Evolutionary conservation across 1,284 basidiomycete species (phyloP).

Genomic region (Mycena sp.): DNA sequence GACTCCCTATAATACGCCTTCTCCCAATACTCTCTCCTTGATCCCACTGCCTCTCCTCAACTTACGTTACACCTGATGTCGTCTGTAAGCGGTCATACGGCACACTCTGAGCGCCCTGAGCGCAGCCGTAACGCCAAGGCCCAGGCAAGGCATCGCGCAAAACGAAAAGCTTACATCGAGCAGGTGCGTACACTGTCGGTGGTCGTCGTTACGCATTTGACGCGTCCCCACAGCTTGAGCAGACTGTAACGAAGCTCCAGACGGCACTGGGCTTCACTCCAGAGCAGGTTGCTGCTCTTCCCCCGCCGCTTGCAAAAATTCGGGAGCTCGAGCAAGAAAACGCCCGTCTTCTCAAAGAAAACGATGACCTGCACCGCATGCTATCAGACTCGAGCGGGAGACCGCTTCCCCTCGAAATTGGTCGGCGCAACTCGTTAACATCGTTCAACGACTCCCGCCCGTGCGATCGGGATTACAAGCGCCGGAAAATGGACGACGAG

Average conservation of each 20-base stretch:
- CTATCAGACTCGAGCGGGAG: slow-evolving; percentile 47
- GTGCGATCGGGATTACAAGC: slow-evolving; percentile 73
- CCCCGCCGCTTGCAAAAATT: slow-evolving; percentile 76
- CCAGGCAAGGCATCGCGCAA: slow-evolving; percentile 90
- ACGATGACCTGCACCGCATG: slow-evolving; percentile 73
- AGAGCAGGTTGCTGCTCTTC: slow-evolving; percentile 76
- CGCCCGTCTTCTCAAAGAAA: slow-evolving; percentile 71
- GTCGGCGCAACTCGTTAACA: slow-evolving; percentile 43
- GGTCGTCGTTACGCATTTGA: slow-evolving; percentile 21
- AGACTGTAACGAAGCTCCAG: slow-evolving; percentile 84
- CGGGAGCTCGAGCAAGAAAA: slow-evolving; percentile 84
- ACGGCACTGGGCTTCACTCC: slow-evolving; percentile 74
- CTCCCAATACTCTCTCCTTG: slow-evolving; percentile 44
- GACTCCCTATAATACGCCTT: slow-evolving; percentile 34
- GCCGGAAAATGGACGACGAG: slow-evolving; percentile 66
- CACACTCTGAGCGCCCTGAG: slow-evolving; percentile 68
- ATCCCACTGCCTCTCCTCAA: slow-evolving; percentile 41
- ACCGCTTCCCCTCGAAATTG: slow-evolving; percentile 51
- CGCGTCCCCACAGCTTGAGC: slow-evolving; percentile 67
- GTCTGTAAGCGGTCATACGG: slow-evolving; percentile 48
- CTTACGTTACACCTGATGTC: slow-evolving; percentile 52
- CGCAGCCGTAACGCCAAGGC: slow-evolving; percentile 89
- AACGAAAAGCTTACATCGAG: slow-evolving; percentile 93
- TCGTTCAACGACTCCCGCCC: slow-evolving; percentile 55
- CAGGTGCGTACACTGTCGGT: slow-evolving; percentile 63